Percentiles rank a stretch among this genome's conserved stretches.
phyloP scores from a whole-genome alignment of 1,139 yeast species.

The Geotrichum klebahnii region DNA sequence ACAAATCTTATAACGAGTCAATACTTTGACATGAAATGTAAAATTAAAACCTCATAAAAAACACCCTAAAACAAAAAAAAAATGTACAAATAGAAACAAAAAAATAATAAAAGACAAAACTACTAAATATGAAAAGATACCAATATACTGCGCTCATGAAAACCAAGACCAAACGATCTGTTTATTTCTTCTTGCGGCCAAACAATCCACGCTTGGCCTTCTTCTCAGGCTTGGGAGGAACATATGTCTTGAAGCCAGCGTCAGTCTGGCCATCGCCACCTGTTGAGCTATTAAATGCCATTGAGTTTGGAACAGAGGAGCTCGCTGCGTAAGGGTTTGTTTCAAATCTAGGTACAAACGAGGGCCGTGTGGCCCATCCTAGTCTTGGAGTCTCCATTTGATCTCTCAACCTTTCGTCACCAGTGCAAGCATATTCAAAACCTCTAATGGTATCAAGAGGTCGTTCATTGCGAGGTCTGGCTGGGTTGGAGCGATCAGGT shows the following conservation, averaged over 20 bases:
- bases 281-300: conserved; percentile 26
- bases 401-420: conserved; percentile 70
- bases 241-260: conserved; percentile 48
- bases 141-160: neutral
- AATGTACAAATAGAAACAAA: too few species aligned
- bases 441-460: conserved; percentile 91
- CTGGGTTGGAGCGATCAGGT: conserved; percentile 88
- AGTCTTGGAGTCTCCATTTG: conserved; percentile 71
- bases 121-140: neutral
- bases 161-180: neutral
- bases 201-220: conserved; percentile 73
- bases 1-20: too few species aligned
- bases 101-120: too few species aligned
- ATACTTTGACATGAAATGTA: too few species aligned
- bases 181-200: conserved; percentile 59
- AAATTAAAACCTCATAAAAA: too few species aligned
- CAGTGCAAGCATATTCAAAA: conserved; percentile 89
- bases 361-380: conserved; percentile 73
- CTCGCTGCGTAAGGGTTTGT: conserved; percentile 40
- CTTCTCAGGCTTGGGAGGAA: conserved; percentile 37
- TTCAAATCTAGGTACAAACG: conserved; percentile 45
- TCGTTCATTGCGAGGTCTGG: conserved; percentile 86
- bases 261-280: conserved; percentile 35
- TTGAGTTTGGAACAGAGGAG: conserved; percentile 34
- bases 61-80: too few species aligned